Base-by-base conservation (phyloP, 371 early-diverging fungal genomes). In the Mortierella sp. region DNA sequence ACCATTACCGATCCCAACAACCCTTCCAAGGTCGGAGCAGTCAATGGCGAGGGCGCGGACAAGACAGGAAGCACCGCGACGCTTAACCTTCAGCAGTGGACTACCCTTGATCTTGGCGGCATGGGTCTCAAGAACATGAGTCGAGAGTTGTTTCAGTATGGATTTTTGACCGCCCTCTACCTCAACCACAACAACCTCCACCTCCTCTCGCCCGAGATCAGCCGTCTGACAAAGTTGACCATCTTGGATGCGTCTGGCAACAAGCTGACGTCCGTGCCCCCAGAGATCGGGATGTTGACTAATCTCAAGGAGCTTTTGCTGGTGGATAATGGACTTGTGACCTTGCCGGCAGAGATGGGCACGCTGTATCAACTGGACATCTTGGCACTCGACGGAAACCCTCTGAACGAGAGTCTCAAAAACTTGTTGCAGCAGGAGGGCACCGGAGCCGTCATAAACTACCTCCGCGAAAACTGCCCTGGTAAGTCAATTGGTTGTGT, bases 371-470 rank as follows among this genome's bases (percentile, higher is more conserved):
- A 97, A 82, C 88, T 99, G 71, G 98, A 99, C 76, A 94, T 91
- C 4, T 89, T 99, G 46, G 98, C 99, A 5, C 80, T 99, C 37
- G 98, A 99, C 84, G 99, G 99, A 21, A 99, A 99, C 89, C 99
- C 99, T 5, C 82, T 99, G 71, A 90, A 95, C 70, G 96, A 98
- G 43, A 96, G 97, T 28, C 88, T 98, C 50, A 92, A 93, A 79
- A 90, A 90, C 3, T 80, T 98, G 50, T 87, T 98, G 69, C 94
- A 96, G 57, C 96, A 97, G 80, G 97, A 98, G 53, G 99, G 99
- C 8, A 92, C 98, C 0, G 87, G 90, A 14, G 96, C 96, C 13
- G 93, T 99, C 34, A 93, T 99, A 54, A 88, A 91, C 54, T 99
- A 96, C 72, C 92, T 99, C 82, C 92, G 99, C 55, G 99, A 99